Evolutionary conservation across 495 filamentous ascomycete genomes (phyloP).

Genomic region (Talaromyces proteolyticus): DNA sequence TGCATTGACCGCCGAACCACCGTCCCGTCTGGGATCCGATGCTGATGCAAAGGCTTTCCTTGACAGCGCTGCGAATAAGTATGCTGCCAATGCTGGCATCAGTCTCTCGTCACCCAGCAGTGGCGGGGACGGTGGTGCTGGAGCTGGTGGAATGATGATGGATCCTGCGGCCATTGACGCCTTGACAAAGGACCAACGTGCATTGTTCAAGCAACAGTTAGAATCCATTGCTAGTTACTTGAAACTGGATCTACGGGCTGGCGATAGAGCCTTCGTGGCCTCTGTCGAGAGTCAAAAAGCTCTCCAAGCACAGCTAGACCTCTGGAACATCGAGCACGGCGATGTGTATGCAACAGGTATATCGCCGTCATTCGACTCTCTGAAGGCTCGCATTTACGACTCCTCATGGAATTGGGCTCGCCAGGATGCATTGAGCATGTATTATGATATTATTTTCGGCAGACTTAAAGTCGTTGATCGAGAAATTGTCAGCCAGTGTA

Average conservation of each 20-base stretch:
- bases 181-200: constrained; percentile 89
- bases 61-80: constrained; percentile 82
- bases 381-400: constrained; percentile 96
- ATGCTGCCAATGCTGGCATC: constrained; percentile 79
- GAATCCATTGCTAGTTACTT: constrained; percentile 93
- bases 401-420: constrained; percentile 99
- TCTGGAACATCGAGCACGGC: constrained; percentile 93
- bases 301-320: constrained; percentile 85
- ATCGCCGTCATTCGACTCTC: constrained; percentile 82
- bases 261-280: constrained; percentile 84
- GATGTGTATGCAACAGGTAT: constrained; percentile 95
- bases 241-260: constrained; percentile 91
- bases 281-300: constrained; percentile 79
- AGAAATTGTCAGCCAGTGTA: constrained; percentile 97
- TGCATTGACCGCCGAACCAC: constrained; percentile 87
- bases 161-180: constrained; percentile 96
- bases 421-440: constrained; percentile 97
- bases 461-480: constrained; percentile 88
- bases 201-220: constrained; percentile 94
- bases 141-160: constrained; percentile 92
- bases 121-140: constrained; percentile 68
- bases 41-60: constrained; percentile 87
- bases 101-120: constrained; percentile 71
- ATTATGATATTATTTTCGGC: constrained; percentile 98
- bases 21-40: constrained; percentile 81